phyloP scores from a whole-genome alignment of 257 asterid species.

The Eustoma russellianum region DNA sequence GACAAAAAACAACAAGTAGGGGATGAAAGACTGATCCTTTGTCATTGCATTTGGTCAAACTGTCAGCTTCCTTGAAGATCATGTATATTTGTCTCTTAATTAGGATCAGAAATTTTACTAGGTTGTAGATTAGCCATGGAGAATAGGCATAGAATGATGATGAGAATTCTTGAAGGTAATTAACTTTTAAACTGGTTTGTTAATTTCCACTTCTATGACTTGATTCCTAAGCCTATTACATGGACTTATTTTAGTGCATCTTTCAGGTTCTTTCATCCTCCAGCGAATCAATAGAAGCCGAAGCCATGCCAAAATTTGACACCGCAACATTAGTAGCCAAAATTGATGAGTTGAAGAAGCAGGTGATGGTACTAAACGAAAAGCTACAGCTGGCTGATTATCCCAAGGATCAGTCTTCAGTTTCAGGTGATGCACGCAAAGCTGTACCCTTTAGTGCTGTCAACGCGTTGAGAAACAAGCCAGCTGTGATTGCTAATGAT shows the following conservation, averaged over 20 bases:
- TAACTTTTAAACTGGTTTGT: not conserved
- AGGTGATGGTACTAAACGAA: constrained; percentile 51
- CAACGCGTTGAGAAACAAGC: constrained; percentile 60
- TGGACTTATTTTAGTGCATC: too few relatives aligned
- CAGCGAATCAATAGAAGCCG: constrained; percentile 34
- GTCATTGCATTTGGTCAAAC: not conserved
- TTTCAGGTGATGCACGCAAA: constrained; percentile 43
- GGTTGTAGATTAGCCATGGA: not conserved
- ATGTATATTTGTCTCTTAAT: not conserved
- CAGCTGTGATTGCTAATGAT: constrained; percentile 54
- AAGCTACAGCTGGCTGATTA: constrained; percentile 41
- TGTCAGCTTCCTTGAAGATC: not conserved
- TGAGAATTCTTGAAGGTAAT: not conserved
- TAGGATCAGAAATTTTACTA: not conserved
- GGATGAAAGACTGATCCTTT: not conserved
- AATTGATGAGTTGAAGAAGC: constrained; percentile 48
- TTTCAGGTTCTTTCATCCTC: constrained; percentile 40
- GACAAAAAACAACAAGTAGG: too few relatives aligned
- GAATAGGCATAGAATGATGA: not conserved
- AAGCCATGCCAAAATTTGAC: constrained; percentile 41
- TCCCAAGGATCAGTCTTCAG: constrained; percentile 31
- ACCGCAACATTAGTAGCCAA: constrained; percentile 35
- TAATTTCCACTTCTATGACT: not conserved
- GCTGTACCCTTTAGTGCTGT: constrained; percentile 75
- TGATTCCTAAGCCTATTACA: too few relatives aligned